Evolutionary conservation across 2,329 filamentous ascomycete genomes (phyloP).

Genomic region (Ceratocystis albifundus): DNA sequence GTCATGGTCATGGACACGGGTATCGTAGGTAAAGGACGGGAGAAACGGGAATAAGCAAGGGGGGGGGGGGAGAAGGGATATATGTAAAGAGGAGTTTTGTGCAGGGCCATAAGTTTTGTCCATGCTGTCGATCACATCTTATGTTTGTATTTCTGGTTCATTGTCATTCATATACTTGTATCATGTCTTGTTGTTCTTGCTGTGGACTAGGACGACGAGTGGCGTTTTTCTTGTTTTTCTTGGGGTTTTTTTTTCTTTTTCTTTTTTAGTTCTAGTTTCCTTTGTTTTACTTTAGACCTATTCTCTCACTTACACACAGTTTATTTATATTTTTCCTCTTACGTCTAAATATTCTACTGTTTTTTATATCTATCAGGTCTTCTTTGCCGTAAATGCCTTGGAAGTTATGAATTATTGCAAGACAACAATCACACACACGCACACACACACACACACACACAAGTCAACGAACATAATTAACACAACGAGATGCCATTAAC

Average conservation of each 20-base stretch:
- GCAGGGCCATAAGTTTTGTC: not conserved
- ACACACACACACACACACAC: no score
- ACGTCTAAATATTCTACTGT: no score
- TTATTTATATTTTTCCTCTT: no score
- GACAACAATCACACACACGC: no score
- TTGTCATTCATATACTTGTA: not conserved
- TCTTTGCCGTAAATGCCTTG: no score
- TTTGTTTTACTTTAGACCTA: not conserved
- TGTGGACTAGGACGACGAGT: not conserved
- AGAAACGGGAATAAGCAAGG: not conserved
- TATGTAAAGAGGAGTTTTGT: not conserved
- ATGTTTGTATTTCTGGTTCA: not conserved
- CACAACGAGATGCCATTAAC: no score
- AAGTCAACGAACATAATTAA: no score
- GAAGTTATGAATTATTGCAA: no score
- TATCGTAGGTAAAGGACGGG: not conserved
- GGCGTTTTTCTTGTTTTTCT: not conserved
- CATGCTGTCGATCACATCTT: not conserved
- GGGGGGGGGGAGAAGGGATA: no score
- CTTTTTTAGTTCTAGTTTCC: not conserved
- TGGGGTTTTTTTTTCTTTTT: not conserved
- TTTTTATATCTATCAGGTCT: no score
- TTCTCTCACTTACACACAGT: not conserved
- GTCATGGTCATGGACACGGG: constrained; percentile 27
- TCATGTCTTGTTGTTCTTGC: not conserved